These are phyloP conservation scores for Pyronema omphalodes DNA, from an alignment of 495 filamentous ascomycete species.

Conservation along the genomic window DNA sequence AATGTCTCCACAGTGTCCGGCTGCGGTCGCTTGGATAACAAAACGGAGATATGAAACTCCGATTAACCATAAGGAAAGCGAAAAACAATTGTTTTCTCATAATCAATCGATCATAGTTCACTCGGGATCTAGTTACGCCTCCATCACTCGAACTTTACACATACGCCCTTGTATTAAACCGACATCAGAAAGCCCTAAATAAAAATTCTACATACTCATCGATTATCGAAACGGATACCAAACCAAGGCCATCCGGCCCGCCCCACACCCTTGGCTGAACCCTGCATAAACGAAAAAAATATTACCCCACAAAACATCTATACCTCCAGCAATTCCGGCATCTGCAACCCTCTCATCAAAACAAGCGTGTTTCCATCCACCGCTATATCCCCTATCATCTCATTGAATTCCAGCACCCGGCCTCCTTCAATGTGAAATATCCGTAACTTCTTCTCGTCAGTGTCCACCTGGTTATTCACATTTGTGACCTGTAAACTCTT, in stretches of 20 bases:
- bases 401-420: slow-evolving; percentile 63
- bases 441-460: slow-evolving; percentile 59
- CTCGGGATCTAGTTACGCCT: no score
- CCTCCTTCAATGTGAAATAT: slow-evolving; percentile 89
- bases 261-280: no score
- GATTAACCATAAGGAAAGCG: no score
- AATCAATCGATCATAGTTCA: no score
- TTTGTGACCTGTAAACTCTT: slow-evolving; percentile 65
- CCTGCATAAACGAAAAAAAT: background rate
- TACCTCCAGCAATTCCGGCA: slow-evolving; percentile 31
- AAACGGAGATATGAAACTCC: no score
- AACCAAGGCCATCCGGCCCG: no score
- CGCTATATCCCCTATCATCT: slow-evolving; percentile 53
- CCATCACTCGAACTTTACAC: background rate
- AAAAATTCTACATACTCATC: background rate
- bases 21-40: no score
- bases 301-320: background rate
- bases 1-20: no score
- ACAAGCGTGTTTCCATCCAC: slow-evolving; percentile 77
- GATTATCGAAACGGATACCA: no score
- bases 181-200: background rate
- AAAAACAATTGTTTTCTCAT: no score
- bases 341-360: slow-evolving; percentile 57
- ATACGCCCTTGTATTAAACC: no score
- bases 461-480: slow-evolving; percentile 61